Percentiles rank a stretch among this genome's conserved stretches.
Conservation (phyloP, 805 yeast genomes). For the Komagataella ulmi region DNA sequence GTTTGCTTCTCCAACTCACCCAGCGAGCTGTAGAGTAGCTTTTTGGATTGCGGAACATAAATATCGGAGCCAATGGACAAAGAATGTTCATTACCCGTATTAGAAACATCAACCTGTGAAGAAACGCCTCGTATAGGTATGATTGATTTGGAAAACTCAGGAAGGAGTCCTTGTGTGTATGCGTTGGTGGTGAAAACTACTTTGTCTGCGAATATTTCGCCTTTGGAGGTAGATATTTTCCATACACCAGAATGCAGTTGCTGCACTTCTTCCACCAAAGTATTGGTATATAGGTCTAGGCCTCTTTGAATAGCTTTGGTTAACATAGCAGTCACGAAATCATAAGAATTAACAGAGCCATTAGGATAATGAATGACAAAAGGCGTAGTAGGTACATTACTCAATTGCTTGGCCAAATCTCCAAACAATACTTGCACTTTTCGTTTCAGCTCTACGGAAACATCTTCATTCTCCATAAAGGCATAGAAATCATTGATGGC, state of each 20-base stretch:
- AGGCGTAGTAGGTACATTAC: slow-evolving; percentile 15
- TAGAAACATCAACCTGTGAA: slow-evolving; percentile 13
- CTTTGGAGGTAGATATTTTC: slow-evolving; percentile 18
- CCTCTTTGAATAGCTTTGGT: slow-evolving; percentile 18
- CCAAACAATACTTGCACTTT: slow-evolving; percentile 20
- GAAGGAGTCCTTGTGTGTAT: slow-evolving; percentile 9
- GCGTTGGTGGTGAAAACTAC: slow-evolving; percentile 23
- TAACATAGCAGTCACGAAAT: slow-evolving; percentile 20
- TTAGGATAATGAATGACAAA: slow-evolving; percentile 25
- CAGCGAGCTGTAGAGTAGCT: slow-evolving; percentile 1
- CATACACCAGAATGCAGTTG: slow-evolving; percentile 14
- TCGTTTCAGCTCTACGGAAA: slow-evolving; percentile 14
- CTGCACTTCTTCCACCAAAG: slow-evolving; percentile 19
- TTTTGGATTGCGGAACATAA: slow-evolving; percentile 1
- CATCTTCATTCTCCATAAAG: slow-evolving; percentile 14
- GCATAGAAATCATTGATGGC: slow-evolving; percentile 9
- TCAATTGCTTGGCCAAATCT: slow-evolving; percentile 14
- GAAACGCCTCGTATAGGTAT: slow-evolving; percentile 17
- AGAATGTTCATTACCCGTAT: slow-evolving; percentile 1
- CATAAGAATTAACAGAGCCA: slow-evolving; percentile 31
- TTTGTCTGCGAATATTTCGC: slow-evolving; percentile 15
- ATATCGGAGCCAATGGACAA: slow-evolving; percentile 1
- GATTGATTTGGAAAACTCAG: slow-evolving; percentile 12
- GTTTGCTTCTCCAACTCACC: background rate
- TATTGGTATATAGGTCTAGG: slow-evolving; percentile 27